Evolutionary conservation across 805 yeast species (phyloP), one percentile per base, ranked within the genome.

Genomic region (Metschnikowia matae): DNA sequence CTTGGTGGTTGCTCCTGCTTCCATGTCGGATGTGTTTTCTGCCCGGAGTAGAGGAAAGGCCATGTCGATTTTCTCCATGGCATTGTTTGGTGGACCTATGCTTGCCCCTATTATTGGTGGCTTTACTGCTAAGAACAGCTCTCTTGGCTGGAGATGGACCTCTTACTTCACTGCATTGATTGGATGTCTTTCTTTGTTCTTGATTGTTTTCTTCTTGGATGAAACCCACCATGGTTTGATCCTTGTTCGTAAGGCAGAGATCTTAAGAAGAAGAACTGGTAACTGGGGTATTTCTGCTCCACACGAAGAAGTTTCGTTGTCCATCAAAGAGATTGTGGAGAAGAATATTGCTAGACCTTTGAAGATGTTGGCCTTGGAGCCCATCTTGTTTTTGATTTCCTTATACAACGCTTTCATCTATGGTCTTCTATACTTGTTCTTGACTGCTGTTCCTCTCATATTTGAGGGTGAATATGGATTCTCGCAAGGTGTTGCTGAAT

Each of bases 101-200:
- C 50, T 58, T 32, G 62, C 59, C 5, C 62, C 62, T 10, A 58
- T 58, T 15, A 44, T 57, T 15, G 88, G 91, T 52, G 84, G 84
- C 0, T 87, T 84, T 65, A 81, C 85, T 40, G 77, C 74, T n/a
- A 64, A 69, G 44, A 77, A 81, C 49, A 60, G 69, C 10, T 71
- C 77, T 49, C 70, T 89, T 40, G 88, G 89, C 15, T 88, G 96
- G 95, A 75, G 96, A 62, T 89, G 95, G 96, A 78, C 87, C 11
- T 77, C 75, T 55, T 89, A 87, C 65, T 69, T 88, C 50, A 76
- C 84, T 2, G 92, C 87, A 54, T 82, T 87, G 49, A 65, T 85
- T 64, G 78, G 78, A 17, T 68, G 74, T 2, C 65, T 78, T 4
- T 71, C 79, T 11, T 57, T 72, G 1, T 60, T 76, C 1, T 51